Evolutionary conservation across 176 grass and related monocot genomes (phyloP), one percentile per base, ranked within the genome.

Genomic region (Raddia distichophylla): DNA sequence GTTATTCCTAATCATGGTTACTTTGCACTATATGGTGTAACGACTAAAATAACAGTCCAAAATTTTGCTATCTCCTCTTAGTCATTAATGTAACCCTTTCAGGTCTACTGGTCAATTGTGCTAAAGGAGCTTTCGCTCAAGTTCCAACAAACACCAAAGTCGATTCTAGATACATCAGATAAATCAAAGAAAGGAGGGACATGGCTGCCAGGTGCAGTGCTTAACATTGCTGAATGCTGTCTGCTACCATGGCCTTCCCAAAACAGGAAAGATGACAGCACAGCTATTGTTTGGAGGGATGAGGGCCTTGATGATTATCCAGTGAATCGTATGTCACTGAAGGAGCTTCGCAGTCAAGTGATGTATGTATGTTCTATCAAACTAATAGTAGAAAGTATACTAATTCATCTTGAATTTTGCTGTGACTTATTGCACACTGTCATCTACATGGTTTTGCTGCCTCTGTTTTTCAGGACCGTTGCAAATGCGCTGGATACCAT

Each of bases 201-300:
- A 61, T 98, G 95, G 95, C 85, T 98, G 40, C 78, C 77, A 49
- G 92, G 86, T 66, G 90, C 90, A 5, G 81, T 91, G 73, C 83
- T 98, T 32, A 98, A 98, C 79, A 93, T 98, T 66, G 95, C 95
- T 3, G 95, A 98, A 81, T 98, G 92, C n/a, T 98, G 95, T 80
- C 84, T 98, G 45, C 69, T 85, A 60, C 95, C 95, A 65, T 86
- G 90, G 44, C 69, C 82, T 56, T 83, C 66, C 71, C 90, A 78
- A 43, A 93, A 98, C 20, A 93, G 42, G 77, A 93, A 86, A 75
- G 90, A 94, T 86, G 87, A 91, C 48, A 93, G 90, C 83, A 90
- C 80, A 5, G 92, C 92, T 69, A 95, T 98, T 75, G 50, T 98
- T 8, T 98, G 95, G 95, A 87, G 86, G 84, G 85, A 95, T 80